A percentile compares a stretch with the other conserved stretches of the same genome.
Evolutionary conservation across 2,329 filamentous ascomycete genomes (phyloP).

Genomic region (Pseudogymnoascus destructans): DNA sequence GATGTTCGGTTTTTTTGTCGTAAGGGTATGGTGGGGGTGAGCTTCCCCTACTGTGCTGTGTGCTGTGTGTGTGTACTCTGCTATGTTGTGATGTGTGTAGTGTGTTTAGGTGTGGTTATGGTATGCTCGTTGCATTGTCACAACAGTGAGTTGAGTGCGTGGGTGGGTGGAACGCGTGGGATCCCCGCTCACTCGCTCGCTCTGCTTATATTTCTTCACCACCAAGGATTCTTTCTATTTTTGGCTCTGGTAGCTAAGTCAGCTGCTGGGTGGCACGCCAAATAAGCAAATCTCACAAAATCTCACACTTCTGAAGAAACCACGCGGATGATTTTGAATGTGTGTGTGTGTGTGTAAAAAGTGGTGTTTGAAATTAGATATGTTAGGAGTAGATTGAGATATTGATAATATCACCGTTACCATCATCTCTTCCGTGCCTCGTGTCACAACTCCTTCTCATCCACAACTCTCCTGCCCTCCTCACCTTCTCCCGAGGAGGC

Average conservation of each 20-base stretch:
- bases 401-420: neutral
- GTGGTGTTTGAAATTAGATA: neutral
- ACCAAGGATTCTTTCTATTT: neutral
- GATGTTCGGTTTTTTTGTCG: neutral
- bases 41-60: neutral
- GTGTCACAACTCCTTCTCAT: neutral
- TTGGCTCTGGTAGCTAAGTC: neutral
- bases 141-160: neutral
- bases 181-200: neutral
- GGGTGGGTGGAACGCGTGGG: neutral
- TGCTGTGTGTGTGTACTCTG: neutral
- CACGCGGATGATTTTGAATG: neutral
- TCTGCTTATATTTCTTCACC: too few relatives aligned
- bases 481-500: too few relatives aligned
- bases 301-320: neutral
- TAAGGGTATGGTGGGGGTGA: neutral
- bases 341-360: neutral
- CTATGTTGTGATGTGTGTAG: neutral
- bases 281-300: neutral
- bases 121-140: neutral
- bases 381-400: neutral
- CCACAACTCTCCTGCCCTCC: neutral
- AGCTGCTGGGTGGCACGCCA: neutral
- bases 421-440: neutral
- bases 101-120: neutral